phyloP scores from a whole-genome alignment of 2,329 filamentous ascomycete genomes.

The Trichoderma sp. region DNA sequence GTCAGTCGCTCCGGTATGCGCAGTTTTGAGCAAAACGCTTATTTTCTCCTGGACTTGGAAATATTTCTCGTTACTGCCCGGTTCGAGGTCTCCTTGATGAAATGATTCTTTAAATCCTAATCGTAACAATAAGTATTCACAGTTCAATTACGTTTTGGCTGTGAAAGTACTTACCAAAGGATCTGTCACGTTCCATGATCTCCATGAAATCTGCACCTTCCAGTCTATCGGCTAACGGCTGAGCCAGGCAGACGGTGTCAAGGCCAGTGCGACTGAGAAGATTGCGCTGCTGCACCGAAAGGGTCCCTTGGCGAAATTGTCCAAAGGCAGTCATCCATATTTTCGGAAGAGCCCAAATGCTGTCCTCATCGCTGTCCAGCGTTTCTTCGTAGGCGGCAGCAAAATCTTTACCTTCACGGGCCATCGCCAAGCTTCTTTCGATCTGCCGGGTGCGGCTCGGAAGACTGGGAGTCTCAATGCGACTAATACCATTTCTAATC shows the following conservation, averaged over 20 bases:
- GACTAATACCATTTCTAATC: constrained; percentile 34
- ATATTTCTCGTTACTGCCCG: constrained; percentile 33
- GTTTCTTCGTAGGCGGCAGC: background rate
- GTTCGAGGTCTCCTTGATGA: constrained; percentile 37
- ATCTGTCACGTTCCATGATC: constrained; percentile 36
- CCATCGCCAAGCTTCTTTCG: constrained; percentile 11
- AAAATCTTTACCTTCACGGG: background rate
- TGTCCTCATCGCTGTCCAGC: constrained; percentile 28
- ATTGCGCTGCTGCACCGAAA: background rate
- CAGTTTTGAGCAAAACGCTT: constrained; percentile 28
- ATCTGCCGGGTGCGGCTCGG: constrained; percentile 28
- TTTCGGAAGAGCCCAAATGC: constrained; percentile 34
- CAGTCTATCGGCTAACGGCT: constrained; percentile 24
- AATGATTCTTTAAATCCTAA: constrained; percentile 36
- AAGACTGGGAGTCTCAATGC: constrained; percentile 31
- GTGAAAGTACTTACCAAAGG: constrained; percentile 30
- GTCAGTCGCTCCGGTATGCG: constrained; percentile 30
- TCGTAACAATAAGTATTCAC: background rate
- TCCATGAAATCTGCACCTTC: constrained; percentile 30
- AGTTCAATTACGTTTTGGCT: background rate
- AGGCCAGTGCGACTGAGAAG: constrained; percentile 24
- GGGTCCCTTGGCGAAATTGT: constrained; percentile 25
- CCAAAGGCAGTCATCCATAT: constrained; percentile 34
- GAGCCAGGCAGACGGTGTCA: background rate
- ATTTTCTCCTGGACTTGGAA: constrained; percentile 32